These are phyloP conservation scores for Psilocybe tampanensis DNA, from an alignment of 768 basidiomycete species.

Conservation along the genomic window DNA sequence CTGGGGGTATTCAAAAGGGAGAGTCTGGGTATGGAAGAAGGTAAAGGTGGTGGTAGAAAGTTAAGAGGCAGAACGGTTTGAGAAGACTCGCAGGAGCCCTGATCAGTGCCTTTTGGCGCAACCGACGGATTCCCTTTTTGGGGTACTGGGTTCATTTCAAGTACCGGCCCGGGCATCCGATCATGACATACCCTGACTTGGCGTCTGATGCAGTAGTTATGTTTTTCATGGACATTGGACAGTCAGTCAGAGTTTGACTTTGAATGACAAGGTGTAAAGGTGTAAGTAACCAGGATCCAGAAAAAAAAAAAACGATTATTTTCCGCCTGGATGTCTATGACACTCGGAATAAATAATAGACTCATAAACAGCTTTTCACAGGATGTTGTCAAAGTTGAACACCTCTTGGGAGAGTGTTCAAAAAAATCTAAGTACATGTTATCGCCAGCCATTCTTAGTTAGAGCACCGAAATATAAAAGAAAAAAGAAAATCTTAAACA, in stretches of 20 bases:
- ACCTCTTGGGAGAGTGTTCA: background rate
- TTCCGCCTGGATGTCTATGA: background rate
- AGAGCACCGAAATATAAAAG: no score
- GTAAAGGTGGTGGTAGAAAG: slow-evolving; percentile 14
- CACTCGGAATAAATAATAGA: background rate
- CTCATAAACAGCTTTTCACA: no score
- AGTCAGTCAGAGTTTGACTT: background rate
- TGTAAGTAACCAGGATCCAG: background rate
- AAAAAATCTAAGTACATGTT: no score
- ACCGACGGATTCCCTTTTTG: slow-evolving; percentile 25
- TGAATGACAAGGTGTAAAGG: background rate
- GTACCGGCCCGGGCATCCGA: slow-evolving; percentile 9
- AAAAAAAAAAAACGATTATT: background rate
- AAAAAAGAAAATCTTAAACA: no score
- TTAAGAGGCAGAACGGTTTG: slow-evolving; percentile 2
- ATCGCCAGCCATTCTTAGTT: no score
- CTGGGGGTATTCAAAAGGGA: slow-evolving; percentile 6
- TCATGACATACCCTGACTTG: slow-evolving; percentile 1
- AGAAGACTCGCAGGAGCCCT: slow-evolving; percentile 12
- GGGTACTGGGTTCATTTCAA: slow-evolving; percentile 24
- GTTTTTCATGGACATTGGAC: background rate
- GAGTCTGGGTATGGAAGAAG: background rate
- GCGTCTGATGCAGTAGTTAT: no score
- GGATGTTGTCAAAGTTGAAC: background rate
- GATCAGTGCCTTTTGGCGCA: slow-evolving; percentile 15